Evolutionary conservation across 371 early-diverging fungal genomes (phyloP).

Genomic region (Apophysomyces sp.): DNA sequence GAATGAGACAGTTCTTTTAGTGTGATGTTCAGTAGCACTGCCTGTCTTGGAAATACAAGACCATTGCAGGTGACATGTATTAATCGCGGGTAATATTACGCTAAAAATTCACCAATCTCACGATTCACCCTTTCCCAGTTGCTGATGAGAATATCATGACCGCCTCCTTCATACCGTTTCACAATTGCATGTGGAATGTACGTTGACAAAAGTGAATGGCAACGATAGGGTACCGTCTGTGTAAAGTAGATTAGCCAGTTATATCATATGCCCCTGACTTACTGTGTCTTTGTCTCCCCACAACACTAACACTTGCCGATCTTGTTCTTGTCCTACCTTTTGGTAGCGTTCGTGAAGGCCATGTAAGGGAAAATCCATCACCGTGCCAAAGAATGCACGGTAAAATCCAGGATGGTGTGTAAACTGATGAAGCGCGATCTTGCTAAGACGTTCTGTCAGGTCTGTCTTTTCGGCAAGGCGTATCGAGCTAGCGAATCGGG

Average conservation of each 20-base stretch:
- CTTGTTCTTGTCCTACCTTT: conserved; percentile 26
- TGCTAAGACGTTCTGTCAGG: conserved; percentile 5
- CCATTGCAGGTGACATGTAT: too few relatives aligned
- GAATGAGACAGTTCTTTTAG: too few relatives aligned
- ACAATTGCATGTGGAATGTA: conserved; percentile 31
- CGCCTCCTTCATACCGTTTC: conserved; percentile 23
- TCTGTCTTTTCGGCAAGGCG: conserved; percentile 4
- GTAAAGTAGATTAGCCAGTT: background rate
- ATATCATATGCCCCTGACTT: conserved; percentile 4
- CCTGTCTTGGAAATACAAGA: too few relatives aligned
- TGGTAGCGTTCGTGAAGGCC: conserved; percentile 29
- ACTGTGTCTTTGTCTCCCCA: conserved; percentile 53
- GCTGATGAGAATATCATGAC: conserved; percentile 38
- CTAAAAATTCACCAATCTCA: conserved; percentile 13
- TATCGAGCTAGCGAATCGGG: conserved; percentile 9
- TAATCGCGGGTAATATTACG: too few relatives aligned
- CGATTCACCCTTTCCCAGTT: conserved; percentile 16
- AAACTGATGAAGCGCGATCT: conserved; percentile 33
- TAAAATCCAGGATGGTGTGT: conserved; percentile 47
- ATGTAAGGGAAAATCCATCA: conserved; percentile 39
- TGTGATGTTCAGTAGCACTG: too few relatives aligned
- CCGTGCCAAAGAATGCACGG: conserved; percentile 41
- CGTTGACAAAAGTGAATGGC: conserved; percentile 11
- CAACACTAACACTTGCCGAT: conserved; percentile 27
- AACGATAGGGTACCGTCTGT: conserved; percentile 37